Evolutionary conservation across 2,329 filamentous ascomycete genomes (phyloP).

Genomic region (Hypoxylon sp.): DNA sequence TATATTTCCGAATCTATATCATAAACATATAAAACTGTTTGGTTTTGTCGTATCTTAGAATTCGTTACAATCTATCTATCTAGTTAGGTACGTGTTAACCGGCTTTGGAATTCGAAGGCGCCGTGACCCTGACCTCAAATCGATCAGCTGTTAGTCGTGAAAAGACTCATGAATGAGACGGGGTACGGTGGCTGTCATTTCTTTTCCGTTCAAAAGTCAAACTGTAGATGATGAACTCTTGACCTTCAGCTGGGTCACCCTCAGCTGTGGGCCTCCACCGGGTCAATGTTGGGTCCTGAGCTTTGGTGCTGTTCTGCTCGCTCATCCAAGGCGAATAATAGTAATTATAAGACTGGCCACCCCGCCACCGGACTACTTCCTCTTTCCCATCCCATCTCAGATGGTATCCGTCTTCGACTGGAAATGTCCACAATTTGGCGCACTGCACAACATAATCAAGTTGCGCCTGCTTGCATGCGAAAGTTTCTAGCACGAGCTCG

Average conservation of each 20-base stretch:
- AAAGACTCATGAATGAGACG: not conserved
- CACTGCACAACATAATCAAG: constrained; percentile 48
- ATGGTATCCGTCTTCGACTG: constrained; percentile 41
- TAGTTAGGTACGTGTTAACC: not conserved
- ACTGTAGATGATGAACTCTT: constrained; percentile 45
- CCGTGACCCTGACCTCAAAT: not conserved
- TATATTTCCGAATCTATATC: too few species aligned
- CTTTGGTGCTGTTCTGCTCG: constrained; percentile 13
- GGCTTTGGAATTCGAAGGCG: not conserved
- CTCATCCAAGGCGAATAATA: constrained; percentile 27
- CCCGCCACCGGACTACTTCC: constrained; percentile 44
- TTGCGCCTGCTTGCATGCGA: constrained; percentile 46
- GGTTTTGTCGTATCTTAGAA: too few species aligned
- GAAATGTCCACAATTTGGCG: constrained; percentile 51
- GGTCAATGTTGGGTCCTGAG: constrained; percentile 8
- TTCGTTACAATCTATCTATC: too few species aligned
- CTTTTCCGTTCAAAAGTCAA: constrained; percentile 32
- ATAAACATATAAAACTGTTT: too few species aligned
- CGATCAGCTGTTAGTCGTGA: not conserved
- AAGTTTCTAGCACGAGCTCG: constrained; percentile 50
- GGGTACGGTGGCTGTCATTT: not conserved
- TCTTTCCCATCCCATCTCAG: constrained; percentile 47
- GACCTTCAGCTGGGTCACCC: constrained; percentile 9
- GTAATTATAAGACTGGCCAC: constrained; percentile 43
- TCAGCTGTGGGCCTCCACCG: constrained; percentile 33